A percentile compares a stretch with the other conserved stretches of the same genome.
Evolutionary conservation across 768 basidiomycete species (phyloP).

Genomic region (Sistotremastrum suecicum): DNA sequence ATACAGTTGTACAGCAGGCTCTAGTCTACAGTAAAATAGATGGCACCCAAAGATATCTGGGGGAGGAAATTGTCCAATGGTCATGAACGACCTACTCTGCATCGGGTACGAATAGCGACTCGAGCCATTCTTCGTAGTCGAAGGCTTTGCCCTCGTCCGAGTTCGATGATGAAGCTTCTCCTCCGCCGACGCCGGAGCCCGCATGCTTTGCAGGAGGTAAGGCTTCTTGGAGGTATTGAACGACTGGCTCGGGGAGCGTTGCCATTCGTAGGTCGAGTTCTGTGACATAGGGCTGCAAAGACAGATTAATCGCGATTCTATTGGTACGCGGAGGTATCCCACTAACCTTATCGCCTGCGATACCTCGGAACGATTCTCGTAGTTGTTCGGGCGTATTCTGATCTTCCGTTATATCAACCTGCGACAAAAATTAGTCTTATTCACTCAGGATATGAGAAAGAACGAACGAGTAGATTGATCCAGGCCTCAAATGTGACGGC

Average conservation of each 20-base stretch:
- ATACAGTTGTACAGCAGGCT: too few relatives aligned
- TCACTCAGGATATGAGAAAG: too few relatives aligned
- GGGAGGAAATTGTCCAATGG: too few relatives aligned
- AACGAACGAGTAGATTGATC: slow-evolving; percentile 73
- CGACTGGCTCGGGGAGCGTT: slow-evolving; percentile 56
- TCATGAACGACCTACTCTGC: too few relatives aligned
- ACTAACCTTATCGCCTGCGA: slow-evolving; percentile 77
- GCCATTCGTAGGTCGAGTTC: slow-evolving; percentile 85
- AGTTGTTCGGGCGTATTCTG: slow-evolving; percentile 88
- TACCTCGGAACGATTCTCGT: slow-evolving; percentile 83
- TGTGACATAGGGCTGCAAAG: slow-evolving; percentile 70
- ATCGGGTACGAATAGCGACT: background rate
- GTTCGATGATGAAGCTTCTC: slow-evolving; percentile 29
- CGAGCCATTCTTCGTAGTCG: slow-evolving; percentile 6
- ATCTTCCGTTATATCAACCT: slow-evolving; percentile 96
- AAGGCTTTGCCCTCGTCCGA: slow-evolving; percentile 1
- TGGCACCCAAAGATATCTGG: too few relatives aligned
- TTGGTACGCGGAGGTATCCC: background rate
- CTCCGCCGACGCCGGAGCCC: background rate
- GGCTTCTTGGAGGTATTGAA: slow-evolving; percentile 70
- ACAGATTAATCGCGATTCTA: background rate
- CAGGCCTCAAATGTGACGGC: slow-evolving; percentile 90
- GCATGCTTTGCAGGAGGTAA: slow-evolving; percentile 43
- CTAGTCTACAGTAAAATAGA: too few relatives aligned
- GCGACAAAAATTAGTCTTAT: too few relatives aligned